Percentiles rank a stretch among this genome's conserved stretches.
Conservation (phyloP, 257 asterid genomes). For the Plantago major region DNA sequence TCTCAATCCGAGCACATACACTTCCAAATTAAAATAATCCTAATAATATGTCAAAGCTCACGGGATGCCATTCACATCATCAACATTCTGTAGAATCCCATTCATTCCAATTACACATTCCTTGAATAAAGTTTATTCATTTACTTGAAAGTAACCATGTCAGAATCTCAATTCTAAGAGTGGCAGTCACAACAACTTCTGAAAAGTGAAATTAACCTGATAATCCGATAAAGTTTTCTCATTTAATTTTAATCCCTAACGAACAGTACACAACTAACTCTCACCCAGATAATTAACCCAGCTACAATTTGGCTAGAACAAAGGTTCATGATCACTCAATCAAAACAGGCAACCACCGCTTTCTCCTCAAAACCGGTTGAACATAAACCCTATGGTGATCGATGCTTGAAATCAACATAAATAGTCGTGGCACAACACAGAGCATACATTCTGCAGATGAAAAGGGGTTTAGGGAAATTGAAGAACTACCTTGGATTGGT, state of each 20-base stretch:
- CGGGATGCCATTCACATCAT: too few relatives aligned
- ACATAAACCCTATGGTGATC: neutral
- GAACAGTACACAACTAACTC: conserved; percentile 1
- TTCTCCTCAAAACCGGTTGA: neutral
- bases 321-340: neutral
- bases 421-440: too few relatives aligned
- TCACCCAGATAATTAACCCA: neutral
- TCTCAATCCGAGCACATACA: too few relatives aligned
- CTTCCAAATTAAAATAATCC: too few relatives aligned
- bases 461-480: neutral
- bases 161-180: too few relatives aligned
- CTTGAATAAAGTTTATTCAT: neutral
- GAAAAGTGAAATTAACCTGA: neutral
- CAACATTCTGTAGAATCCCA: too few relatives aligned
- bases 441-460: too few relatives aligned
- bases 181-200: too few relatives aligned
- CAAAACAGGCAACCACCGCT: neutral
- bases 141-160: too few relatives aligned
- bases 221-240: neutral
- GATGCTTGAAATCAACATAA: too few relatives aligned
- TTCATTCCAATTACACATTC: neutral
- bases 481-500: conserved; percentile 25
- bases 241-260: neutral
- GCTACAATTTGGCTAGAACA: neutral
- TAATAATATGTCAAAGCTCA: too few relatives aligned